phyloP scores from a whole-genome alignment of 306 rosid species.

The Erythrophleum fordii region DNA sequence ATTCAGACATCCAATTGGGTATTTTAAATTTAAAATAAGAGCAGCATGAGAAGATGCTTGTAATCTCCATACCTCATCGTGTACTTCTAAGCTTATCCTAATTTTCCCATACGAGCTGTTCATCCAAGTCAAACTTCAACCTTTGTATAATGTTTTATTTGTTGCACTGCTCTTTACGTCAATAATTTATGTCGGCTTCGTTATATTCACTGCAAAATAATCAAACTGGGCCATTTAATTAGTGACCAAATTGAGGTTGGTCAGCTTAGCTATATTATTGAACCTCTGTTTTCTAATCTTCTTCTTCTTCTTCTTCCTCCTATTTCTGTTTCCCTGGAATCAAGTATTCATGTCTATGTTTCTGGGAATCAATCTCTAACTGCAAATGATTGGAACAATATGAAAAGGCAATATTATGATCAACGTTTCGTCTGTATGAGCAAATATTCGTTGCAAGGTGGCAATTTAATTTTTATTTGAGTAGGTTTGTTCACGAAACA shows the following conservation, averaged over 20 bases:
- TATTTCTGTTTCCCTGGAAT: conserved; percentile 26
- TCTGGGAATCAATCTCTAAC: conserved; percentile 53
- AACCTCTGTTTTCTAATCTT: conserved; percentile 29
- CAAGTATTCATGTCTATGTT: conserved; percentile 36
- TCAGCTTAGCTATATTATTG: conserved; percentile 36
- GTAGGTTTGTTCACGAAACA: neutral
- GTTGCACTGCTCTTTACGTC: conserved; percentile 37
- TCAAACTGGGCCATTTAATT: conserved; percentile 31
- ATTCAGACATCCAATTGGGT: conserved; percentile 55
- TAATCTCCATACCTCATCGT: conserved; percentile 58
- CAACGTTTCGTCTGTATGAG: neutral
- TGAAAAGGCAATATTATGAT: conserved; percentile 38
- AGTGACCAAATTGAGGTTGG: conserved; percentile 31
- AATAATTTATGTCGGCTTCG: conserved; percentile 60
- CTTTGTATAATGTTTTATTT: conserved; percentile 38
- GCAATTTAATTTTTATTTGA: conserved; percentile 12
- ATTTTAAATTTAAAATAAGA: conserved; percentile 41
- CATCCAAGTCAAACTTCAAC: conserved; percentile 63
- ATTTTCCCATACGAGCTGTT: conserved; percentile 64
- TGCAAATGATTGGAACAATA: conserved; percentile 56
- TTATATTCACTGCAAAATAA: conserved; percentile 22
- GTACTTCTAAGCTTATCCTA: conserved; percentile 53
- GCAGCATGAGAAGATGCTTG: conserved; percentile 52
- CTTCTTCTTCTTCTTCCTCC: conserved; percentile 23
- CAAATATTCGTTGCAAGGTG: conserved; percentile 17